Base-by-base conservation (phyloP, 2,329 filamentous ascomycete genomes). In the Aspergillus pseudoterreus region DNA sequence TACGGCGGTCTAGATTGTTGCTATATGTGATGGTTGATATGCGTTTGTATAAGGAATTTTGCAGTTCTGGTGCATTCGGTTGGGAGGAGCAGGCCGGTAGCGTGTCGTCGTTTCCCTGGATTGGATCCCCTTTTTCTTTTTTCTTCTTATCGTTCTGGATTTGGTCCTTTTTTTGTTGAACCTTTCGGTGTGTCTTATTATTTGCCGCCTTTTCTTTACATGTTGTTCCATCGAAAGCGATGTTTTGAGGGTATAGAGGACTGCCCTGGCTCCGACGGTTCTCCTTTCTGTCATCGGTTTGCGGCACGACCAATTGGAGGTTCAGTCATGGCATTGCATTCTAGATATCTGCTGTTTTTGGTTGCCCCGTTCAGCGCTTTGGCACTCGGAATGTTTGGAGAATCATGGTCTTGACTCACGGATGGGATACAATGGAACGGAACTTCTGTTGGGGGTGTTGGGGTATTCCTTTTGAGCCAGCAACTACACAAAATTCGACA, bases 11-110 rank as follows among this genome's bases (percentile, higher is more conserved):
- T 64, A 64, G 62, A 59, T 69, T 66, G 61, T 63, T 63, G 66
- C 67, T 67, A 63, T 68, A 65, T 65, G 67, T 63, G 62, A 65
- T 61, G 63, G 61, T 70, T 64, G 63, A 68, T 64, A 65, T 66
- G 67, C 65, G 63, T 70, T 72, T 72, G 68, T 71, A 71, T 69
- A 70, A 69, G 69, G 69, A 67, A 69, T 70, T 69, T 59, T 68
- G 67, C 65, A 65, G 67, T 71, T 71, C 62, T 63, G 69, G 70
- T 72, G 70, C 69, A 72, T 72, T 64, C 57, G 67, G 68, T 71
- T 67, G 68, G 68, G 67, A 70, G 70, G 70, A 71, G 70, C 69
- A 68, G 69, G 69, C 68, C 61, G 67, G 68, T 66, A 70, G 69
- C 68, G 67, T 67, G 68, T 70, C 61, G 62, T 68, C 63, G 68